Conservation (phyloP, 139 green algal species). For the Haematococcus sp. region DNA sequence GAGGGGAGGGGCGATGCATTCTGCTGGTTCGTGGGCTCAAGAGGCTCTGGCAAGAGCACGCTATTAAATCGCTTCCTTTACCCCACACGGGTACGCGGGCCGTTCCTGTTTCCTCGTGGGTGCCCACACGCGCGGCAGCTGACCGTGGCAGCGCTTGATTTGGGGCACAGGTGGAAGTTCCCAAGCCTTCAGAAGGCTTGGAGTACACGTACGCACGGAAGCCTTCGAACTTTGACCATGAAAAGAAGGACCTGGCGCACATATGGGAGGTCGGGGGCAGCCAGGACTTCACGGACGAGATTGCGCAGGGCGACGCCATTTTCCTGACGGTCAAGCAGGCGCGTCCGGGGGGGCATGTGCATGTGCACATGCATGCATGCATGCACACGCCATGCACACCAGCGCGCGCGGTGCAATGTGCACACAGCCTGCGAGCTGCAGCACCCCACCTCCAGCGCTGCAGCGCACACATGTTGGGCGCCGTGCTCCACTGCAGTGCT, state of each 20-base stretch:
- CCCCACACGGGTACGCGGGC: constrained; percentile 37
- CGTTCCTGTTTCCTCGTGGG: background rate
- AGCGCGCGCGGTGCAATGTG: too few relatives aligned
- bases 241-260: constrained; percentile 70
- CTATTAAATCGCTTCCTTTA: constrained; percentile 69
- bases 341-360: background rate
- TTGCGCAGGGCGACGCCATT: constrained; percentile 42
- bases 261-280: constrained; percentile 71
- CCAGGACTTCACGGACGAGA: constrained; percentile 54
- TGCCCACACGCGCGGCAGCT: too few relatives aligned
- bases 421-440: too few relatives aligned
- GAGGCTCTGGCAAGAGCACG: constrained; percentile 60
- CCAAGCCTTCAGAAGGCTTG: constrained; percentile 63
- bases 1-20: constrained; percentile 50
- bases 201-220: constrained; percentile 71
- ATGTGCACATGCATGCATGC: too few relatives aligned
- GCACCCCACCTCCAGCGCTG: too few relatives aligned
- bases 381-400: too few relatives aligned
- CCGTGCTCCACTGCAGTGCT: too few relatives aligned
- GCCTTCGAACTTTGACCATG: constrained; percentile 37
- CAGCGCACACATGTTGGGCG: too few relatives aligned
- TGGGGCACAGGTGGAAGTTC: constrained; percentile 33
- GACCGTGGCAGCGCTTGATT: background rate
- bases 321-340: constrained; percentile 49
- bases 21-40: constrained; percentile 59